Base-by-base conservation (phyloP, 805 yeast genomes). In the Metschnikowia lachancei region DNA sequence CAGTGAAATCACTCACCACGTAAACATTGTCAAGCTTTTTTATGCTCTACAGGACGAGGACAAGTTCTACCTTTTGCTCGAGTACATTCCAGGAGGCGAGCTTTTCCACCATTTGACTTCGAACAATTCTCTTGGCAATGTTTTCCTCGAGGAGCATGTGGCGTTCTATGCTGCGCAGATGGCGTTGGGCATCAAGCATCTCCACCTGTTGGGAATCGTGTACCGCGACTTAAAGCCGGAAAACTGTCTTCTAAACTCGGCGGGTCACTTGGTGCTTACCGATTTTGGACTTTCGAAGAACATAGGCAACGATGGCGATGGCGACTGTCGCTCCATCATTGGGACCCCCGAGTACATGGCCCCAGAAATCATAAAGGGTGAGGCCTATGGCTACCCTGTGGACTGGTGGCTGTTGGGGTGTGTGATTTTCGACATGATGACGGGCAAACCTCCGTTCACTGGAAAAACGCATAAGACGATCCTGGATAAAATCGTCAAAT, bases 181-280 rank as follows among this genome's bases (percentile, higher is more conserved):
- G 68, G 81, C 87, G 4, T 74, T 85, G 39, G 96, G 95, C 0
- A 65, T 89, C 34, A 69, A 75, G 40, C 95, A 90, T 63, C 69
- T 89, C 20, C 96, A 89, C 61, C 73, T 74, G 36, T 75, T 84
- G 16, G 96, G 96, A 12, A 83, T 89, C 17, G 91, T 89, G 4
- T 90, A 89, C 58, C 77, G 96, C 35, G 97, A 89, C 61, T 70
- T 89, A 53, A 89, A 89, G 64, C 96, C 97, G 4, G 97, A 89
- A 64, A 89, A 89, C 59, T 90, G 95, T 58, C 69, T 90, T 56
- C 70, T 89, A 32, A 87, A 88, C 57, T 70, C 80, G 2, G 64
- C 72, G n/a, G 97, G 96, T 0, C 94, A 89, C 61, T 70, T 89
- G 47, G 83, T 89, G 18, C 69, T 88, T 37, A 88, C 96, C 0